Evolutionary conservation across 2,329 filamentous ascomycete species (phyloP).

Genomic region (Penicillium janthinellum): DNA sequence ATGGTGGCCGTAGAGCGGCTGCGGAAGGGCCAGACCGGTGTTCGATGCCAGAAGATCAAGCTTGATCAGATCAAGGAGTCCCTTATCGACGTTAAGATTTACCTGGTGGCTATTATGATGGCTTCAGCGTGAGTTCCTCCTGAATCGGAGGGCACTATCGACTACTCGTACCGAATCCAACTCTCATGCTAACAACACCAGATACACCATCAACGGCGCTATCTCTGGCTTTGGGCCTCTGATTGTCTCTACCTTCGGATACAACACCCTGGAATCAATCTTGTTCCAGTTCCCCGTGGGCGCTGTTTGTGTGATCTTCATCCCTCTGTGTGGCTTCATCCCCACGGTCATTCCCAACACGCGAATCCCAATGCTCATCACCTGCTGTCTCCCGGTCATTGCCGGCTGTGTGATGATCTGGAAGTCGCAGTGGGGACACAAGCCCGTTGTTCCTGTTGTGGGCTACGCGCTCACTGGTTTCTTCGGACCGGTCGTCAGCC

Average conservation of each 20-base stretch:
- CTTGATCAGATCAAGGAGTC: slow-evolving; percentile 60
- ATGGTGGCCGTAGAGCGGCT: slow-evolving; percentile 66
- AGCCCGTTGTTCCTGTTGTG: slow-evolving; percentile 65
- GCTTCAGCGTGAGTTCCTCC: slow-evolving; percentile 55
- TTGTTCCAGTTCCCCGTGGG: slow-evolving; percentile 76
- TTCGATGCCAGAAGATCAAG: slow-evolving; percentile 64
- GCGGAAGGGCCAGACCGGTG: slow-evolving; percentile 63
- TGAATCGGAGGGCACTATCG: background rate
- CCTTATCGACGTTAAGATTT: slow-evolving; percentile 62
- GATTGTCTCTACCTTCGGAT: slow-evolving; percentile 73
- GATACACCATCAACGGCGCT: slow-evolving; percentile 71
- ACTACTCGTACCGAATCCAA: background rate
- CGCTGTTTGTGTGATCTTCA: slow-evolving; percentile 66
- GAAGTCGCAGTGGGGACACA: slow-evolving; percentile 65
- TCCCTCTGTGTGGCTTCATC: slow-evolving; percentile 67
- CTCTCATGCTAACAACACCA: slow-evolving; percentile 19
- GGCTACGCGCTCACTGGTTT: slow-evolving; percentile 74
- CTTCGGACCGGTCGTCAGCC: slow-evolving; percentile 69
- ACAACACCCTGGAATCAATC: slow-evolving; percentile 64
- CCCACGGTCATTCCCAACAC: slow-evolving; percentile 63
- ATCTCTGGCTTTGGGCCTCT: slow-evolving; percentile 71
- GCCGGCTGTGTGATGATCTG: slow-evolving; percentile 75
- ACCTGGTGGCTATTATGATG: slow-evolving; percentile 69
- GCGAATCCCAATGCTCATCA: slow-evolving; percentile 64
- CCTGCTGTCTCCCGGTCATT: slow-evolving; percentile 72